phyloP scores from a whole-genome alignment of 225 moss, liverwort and hornwort species.

The Physcomitrellopsis africana region DNA sequence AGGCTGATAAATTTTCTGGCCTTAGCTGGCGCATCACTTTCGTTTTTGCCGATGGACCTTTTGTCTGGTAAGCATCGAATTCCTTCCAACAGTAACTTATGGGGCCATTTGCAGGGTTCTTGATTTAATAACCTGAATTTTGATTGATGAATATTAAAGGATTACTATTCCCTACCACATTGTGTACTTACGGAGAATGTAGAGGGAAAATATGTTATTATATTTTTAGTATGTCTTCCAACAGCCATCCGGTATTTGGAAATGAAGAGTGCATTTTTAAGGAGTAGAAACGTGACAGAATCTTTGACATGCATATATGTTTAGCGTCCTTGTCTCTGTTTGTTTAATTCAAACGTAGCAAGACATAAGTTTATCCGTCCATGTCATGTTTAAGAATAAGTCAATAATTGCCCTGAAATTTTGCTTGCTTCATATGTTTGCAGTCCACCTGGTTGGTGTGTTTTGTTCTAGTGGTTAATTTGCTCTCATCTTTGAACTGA shows the following conservation, averaged over 20 bases:
- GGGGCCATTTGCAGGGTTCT: slow-evolving; percentile 10
- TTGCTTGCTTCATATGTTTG: slow-evolving; percentile 4
- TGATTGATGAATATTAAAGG: background rate
- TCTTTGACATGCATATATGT: too few species aligned
- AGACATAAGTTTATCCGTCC: too few species aligned
- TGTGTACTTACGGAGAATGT: background rate
- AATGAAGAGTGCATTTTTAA: too few species aligned
- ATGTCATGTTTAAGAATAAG: background rate
- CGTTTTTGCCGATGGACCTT: slow-evolving; percentile 56
- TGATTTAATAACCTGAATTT: background rate
- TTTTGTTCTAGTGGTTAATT: background rate
- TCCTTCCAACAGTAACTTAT: slow-evolving; percentile 7
- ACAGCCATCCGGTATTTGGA: too few species aligned
- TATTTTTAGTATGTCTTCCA: too few species aligned
- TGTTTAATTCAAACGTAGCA: too few species aligned
- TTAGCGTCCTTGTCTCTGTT: too few species aligned
- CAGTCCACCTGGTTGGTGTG: slow-evolving; percentile 11
- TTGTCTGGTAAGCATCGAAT: slow-evolving; percentile 45
- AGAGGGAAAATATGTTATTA: too few species aligned
- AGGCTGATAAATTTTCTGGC: slow-evolving; percentile 65
- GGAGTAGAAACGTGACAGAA: too few species aligned
- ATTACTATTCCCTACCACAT: background rate
- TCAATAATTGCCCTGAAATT: background rate
- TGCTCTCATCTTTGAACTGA: background rate
- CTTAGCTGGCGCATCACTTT: slow-evolving; percentile 56